Percentiles rank a stretch among this genome's conserved stretches.
phyloP scores from a whole-genome alignment of 208 protist species.

The Porcisia deanei region DNA sequence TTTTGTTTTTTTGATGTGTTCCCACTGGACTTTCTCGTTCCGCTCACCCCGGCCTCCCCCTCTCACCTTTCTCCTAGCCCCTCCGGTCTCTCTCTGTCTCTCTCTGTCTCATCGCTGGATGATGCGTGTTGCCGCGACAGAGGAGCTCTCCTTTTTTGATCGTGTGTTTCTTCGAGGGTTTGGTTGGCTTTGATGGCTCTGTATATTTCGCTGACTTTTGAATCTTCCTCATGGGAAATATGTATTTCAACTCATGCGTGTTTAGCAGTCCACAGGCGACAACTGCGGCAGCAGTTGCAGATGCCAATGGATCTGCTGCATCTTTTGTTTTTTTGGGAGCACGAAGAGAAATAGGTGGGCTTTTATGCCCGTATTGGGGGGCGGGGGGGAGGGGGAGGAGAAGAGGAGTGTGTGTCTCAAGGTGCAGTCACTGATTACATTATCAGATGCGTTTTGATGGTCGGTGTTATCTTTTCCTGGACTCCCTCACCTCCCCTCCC shows the following conservation, averaged over 20 bases:
- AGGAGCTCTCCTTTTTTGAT: not conserved
- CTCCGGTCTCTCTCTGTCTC: not conserved
- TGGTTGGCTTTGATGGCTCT: not conserved
- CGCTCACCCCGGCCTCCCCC: not conserved
- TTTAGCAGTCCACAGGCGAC: not conserved
- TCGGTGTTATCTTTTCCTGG: not conserved
- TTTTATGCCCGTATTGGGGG: not conserved
- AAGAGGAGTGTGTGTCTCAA: not conserved
- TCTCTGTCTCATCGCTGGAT: not conserved
- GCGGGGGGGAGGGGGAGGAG: too few species aligned
- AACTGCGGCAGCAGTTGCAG: not conserved
- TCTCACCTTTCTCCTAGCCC: not conserved
- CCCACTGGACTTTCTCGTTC: not conserved
- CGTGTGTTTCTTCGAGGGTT: not conserved
- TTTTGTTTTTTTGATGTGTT: not conserved
- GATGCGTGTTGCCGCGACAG: not conserved
- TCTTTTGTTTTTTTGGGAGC: not conserved
- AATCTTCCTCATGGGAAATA: conserved; percentile 4
- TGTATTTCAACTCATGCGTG: not conserved
- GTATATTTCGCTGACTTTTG: not conserved
- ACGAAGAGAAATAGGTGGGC: not conserved
- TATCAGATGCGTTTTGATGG: not conserved
- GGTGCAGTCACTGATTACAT: not conserved
- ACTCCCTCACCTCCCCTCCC: not conserved
- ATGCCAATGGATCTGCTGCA: not conserved